Conservation (phyloP, 495 filamentous ascomycete species). For the Hyaloscypha hepaticicola region DNA sequence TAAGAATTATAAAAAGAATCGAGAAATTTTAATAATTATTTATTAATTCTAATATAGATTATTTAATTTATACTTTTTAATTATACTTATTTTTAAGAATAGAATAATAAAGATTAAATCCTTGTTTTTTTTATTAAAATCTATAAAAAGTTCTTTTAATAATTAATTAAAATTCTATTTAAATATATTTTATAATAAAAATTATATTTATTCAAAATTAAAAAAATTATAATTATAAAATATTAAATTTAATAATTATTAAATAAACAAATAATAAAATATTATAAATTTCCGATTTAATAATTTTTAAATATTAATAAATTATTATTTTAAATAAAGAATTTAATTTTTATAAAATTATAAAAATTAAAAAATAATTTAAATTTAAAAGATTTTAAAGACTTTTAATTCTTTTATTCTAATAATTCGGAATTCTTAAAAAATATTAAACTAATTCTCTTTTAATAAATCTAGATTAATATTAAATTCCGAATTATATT, state of each 20-base stretch:
- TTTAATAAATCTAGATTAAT: constrained; percentile 8
- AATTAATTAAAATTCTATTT: constrained; percentile 21
- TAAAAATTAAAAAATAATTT: constrained; percentile 20
- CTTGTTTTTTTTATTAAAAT: too few relatives aligned
- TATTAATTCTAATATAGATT: too few relatives aligned
- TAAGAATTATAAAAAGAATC: constrained; percentile 13
- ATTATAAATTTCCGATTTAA: constrained; percentile 16
- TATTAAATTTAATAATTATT: constrained; percentile 18
- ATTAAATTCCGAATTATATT: constrained; percentile 15
- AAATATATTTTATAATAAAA: constrained; percentile 19
- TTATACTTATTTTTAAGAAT: too few relatives aligned
- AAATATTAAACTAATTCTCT: constrained; percentile 7
- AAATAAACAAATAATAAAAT: constrained; percentile 17
- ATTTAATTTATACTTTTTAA: too few relatives aligned
- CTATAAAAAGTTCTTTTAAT: constrained; percentile 21
- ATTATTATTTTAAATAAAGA: constrained; percentile 20
- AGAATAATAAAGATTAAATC: too few relatives aligned
- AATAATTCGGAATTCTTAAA: too few relatives aligned
- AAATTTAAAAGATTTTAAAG: constrained; percentile 21
- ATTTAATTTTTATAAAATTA: constrained; percentile 13
- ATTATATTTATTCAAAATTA: constrained; percentile 23
- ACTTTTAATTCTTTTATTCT: constrained; percentile 16
- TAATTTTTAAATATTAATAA: constrained; percentile 19
- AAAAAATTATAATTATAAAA: too few relatives aligned
- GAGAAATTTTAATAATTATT: constrained; percentile 23